These are phyloP conservation scores for Xylariomycetidae sp. DNA, from an alignment of 2,329 filamentous ascomycete genomes.

Conservation along the genomic window DNA sequence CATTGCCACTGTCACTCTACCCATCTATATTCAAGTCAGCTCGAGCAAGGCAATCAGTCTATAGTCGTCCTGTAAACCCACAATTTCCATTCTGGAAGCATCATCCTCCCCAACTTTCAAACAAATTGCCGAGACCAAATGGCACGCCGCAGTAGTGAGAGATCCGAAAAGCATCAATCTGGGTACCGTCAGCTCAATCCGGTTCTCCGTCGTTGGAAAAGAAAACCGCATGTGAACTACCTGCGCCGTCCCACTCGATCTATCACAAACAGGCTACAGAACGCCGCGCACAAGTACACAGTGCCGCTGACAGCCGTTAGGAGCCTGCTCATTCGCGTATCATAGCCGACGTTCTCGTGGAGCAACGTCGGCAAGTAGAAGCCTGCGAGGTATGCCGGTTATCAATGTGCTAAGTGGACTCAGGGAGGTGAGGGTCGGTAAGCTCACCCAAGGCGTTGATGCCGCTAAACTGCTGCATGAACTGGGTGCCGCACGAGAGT, in stretches of 20 bases:
- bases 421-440: not conserved
- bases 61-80: too few species aligned
- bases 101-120: slow-evolving; percentile 28
- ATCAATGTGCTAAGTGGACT: slow-evolving; percentile 11
- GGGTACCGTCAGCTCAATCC: not conserved
- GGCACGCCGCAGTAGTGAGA: slow-evolving; percentile 29
- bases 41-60: too few species aligned
- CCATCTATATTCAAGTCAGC: too few species aligned
- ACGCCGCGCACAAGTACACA: slow-evolving; percentile 32
- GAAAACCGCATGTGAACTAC: slow-evolving; percentile 13
- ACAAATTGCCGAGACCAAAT: slow-evolving; percentile 32
- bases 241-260: slow-evolving; percentile 36
- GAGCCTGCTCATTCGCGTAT: slow-evolving; percentile 45
- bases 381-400: slow-evolving; percentile 17
- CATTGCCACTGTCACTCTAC: slow-evolving; percentile 36
- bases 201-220: too few species aligned
- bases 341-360: slow-evolving; percentile 50
- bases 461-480: slow-evolving; percentile 43
- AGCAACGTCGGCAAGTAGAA: slow-evolving; percentile 51
- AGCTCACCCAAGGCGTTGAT: slow-evolving; percentile 31
- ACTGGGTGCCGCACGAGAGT: slow-evolving; percentile 40
- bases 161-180: slow-evolving; percentile 37
- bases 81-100: slow-evolving; percentile 20
- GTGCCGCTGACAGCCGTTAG: slow-evolving; percentile 49
- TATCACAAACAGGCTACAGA: slow-evolving; percentile 34